Evolutionary conservation across 331 rosid species (phyloP), one percentile per base, ranked within the genome.

Genomic region (Malus hybrid): DNA sequence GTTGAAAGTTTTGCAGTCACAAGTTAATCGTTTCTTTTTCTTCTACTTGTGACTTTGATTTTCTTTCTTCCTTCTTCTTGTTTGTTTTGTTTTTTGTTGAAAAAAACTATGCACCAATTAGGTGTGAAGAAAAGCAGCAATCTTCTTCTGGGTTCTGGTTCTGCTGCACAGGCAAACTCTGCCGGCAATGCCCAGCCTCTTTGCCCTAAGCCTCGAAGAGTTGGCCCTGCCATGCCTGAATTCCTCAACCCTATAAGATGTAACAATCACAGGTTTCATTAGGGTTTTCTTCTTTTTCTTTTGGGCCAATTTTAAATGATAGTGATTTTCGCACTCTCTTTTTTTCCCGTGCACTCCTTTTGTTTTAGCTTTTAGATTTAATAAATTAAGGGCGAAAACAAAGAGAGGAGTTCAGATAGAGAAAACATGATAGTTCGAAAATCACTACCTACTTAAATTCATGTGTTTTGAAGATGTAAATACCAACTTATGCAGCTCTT

Each of bases 141-240:
- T 72, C 67, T 54, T 31, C 86, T 83, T 76, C 75, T 81, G 59
- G 77, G 50, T 6, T 6, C 56, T 50, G 56, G 56, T 50, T 50
- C 56, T 31, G 19, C 85, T 15, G n/a, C 77, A 44, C 80, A 81
- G 7, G 82, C 77, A 54, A 82, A 82, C 52, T 80, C 81, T 68
- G 81, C 70, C 12, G 57, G 52, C 57, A 82, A 77, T 86, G 83
- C 74, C 18, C 90, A 76, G 69, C 93, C 96, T 33, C 78, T 90
- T 69, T 90, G 96, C 67, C 96, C 93, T 1, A 88, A 84, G 54
- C 96, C 96, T 31, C 81, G 80, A 34, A 79, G 85, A 76, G 42
- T 81, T 20, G 76, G 89, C 66, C 86, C 89, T 75, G 64, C 85
- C 48, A 32, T 82, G 20, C 87, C 88, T 39, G 96, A 88, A 56